A percentile compares a stretch with the other conserved stretches of the same genome.
Evolutionary conservation across 228 moss, liverwort and hornwort species (phyloP).

Genomic region (Sphagnum fallax): DNA sequence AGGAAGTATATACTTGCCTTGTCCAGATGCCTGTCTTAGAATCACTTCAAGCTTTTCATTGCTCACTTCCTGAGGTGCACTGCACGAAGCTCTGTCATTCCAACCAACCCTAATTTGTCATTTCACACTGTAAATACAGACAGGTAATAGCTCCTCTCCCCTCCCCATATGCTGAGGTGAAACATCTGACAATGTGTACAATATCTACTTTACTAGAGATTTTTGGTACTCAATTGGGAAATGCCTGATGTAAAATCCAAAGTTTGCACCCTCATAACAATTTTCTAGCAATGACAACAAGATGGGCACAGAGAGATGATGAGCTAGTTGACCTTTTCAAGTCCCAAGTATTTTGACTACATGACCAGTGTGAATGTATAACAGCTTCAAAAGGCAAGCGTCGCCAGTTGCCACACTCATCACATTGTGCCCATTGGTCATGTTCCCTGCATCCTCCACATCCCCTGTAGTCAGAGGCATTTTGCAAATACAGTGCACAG

Average conservation of each 20-base stretch:
- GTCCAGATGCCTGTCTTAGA: constrained; percentile 56
- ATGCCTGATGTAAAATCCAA: too few relatives aligned
- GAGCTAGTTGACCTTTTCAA: constrained; percentile 42
- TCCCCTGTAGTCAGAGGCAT: not conserved
- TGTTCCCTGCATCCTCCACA: constrained; percentile 64
- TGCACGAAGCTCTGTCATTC: constrained; percentile 69
- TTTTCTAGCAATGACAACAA: too few relatives aligned
- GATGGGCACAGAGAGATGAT: too few relatives aligned
- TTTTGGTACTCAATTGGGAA: too few relatives aligned
- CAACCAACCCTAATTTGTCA: not conserved
- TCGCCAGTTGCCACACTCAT: constrained; percentile 92
- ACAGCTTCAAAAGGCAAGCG: constrained; percentile 76
- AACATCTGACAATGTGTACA: too few relatives aligned
- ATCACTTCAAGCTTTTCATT: constrained; percentile 90
- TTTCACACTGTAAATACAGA: not conserved
- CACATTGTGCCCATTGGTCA: constrained; percentile 99
- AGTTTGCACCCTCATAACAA: too few relatives aligned
- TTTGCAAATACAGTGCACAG: not conserved
- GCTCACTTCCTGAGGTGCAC: constrained; percentile 87
- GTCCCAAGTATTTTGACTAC: constrained; percentile 90
- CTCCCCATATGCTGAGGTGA: too few relatives aligned
- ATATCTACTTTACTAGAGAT: too few relatives aligned
- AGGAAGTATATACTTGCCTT: constrained; percentile 55
- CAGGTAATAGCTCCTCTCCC: too few relatives aligned
- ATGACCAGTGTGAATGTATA: constrained; percentile 79